A percentile compares a stretch with the other conserved stretches of the same genome.
Conservation (phyloP, 257 asterid genomes). For the Perilla frutescens region DNA sequence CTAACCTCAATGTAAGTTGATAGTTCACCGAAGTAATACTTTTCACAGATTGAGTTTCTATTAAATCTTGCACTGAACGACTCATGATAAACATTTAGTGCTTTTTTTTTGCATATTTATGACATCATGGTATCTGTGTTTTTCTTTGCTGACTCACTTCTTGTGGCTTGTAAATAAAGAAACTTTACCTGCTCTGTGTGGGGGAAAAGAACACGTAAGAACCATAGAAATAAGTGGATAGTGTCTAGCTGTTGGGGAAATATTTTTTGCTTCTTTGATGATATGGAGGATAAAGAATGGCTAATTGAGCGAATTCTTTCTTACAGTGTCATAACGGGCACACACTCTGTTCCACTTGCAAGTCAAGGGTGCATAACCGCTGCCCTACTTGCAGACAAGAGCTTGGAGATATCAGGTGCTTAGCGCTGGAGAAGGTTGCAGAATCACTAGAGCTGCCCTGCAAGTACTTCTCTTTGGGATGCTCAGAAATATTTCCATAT, state of each 20-base stretch:
- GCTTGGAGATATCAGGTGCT: constrained; percentile 87
- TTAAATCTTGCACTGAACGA: too few relatives aligned
- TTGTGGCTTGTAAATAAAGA: not conserved
- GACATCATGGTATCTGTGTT: not conserved
- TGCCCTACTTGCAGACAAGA: constrained; percentile 96
- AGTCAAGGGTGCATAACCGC: constrained; percentile 75
- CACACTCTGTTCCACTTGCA: constrained; percentile 84
- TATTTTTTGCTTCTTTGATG: not conserved
- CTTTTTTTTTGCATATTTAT: not conserved
- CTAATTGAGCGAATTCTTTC: constrained; percentile 18
- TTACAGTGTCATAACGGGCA: constrained; percentile 86
- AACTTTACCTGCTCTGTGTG: not conserved
- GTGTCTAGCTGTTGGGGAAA: not conserved
- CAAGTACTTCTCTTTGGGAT: constrained; percentile 71
- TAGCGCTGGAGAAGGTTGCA: constrained; percentile 84
- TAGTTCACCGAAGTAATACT: too few relatives aligned
- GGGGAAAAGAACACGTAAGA: not conserved
- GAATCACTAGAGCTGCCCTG: constrained; percentile 83
- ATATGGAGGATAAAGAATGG: not conserved
- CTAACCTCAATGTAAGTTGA: not conserved
- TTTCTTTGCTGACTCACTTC: not conserved
- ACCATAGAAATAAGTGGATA: too few relatives aligned
- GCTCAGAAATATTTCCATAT: constrained; percentile 78
- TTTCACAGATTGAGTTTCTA: too few relatives aligned
- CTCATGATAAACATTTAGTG: too few relatives aligned